phyloP scores from a whole-genome alignment of 1,284 basidiomycete genomes.

The Sporisorium sorghi region DNA sequence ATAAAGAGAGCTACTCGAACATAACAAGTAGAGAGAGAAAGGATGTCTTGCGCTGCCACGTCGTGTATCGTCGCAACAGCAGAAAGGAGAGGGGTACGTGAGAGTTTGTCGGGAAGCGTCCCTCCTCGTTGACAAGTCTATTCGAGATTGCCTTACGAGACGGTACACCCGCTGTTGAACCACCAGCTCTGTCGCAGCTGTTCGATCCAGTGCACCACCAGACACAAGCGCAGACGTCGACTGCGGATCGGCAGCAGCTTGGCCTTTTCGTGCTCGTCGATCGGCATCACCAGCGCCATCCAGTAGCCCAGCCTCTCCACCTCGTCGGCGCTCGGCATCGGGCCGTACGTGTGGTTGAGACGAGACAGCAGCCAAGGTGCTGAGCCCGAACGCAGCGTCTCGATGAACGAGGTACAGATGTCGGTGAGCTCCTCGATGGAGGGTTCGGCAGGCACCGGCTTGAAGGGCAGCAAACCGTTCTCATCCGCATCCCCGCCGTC shows the following conservation, averaged over 20 bases:
- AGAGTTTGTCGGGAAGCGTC: not conserved
- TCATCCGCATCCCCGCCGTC: conserved; percentile 12
- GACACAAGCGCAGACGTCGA: conserved; percentile 79
- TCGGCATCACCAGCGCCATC: conserved; percentile 91
- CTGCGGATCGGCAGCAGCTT: conserved; percentile 90
- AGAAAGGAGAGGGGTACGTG: conserved; percentile 1
- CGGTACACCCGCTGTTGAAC: conserved; percentile 70
- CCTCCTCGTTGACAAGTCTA: not conserved
- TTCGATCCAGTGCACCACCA: conserved; percentile 94
- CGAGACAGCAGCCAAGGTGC: conserved; percentile 92
- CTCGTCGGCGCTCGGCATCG: conserved; percentile 56
- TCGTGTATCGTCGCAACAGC: conserved; percentile 4
- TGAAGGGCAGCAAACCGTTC: conserved; percentile 29
- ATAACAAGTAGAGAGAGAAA: too few species aligned
- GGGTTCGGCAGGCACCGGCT: conserved; percentile 61
- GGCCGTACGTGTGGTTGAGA: conserved; percentile 73
- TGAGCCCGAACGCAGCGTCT: conserved; percentile 81
- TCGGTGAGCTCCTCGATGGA: conserved; percentile 80
- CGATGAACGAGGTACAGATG: conserved; percentile 82
- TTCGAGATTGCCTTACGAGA: conserved; percentile 22
- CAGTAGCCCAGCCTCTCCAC: conserved; percentile 72
- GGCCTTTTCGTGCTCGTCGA: conserved; percentile 92
- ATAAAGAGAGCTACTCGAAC: not conserved
- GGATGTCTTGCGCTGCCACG: conserved; percentile 4
- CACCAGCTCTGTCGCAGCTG: conserved; percentile 73